Base-by-base conservation (phyloP, 2,329 filamentous ascomycete genomes). In the Cercospora sesami region DNA sequence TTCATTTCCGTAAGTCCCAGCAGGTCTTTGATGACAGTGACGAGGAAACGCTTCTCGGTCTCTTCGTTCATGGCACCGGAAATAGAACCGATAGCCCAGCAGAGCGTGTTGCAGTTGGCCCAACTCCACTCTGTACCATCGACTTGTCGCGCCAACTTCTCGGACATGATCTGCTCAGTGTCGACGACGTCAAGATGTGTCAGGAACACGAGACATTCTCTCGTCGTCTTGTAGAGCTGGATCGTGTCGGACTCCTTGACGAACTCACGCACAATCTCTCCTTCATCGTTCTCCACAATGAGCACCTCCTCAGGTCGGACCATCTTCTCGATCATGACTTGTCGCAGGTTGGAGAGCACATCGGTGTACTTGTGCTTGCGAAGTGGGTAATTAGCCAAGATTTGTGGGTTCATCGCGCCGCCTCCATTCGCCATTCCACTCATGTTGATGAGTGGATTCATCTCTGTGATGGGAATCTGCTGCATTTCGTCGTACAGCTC, bases 241-340 rank as follows among this genome's bases (percentile, higher is more conserved):
- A 99, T 97, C 0, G 95, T 99, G 80, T 99, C 95, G 75, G 94
- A 97, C 82, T 99, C 95, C 84, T 99, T 99, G 79, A 99, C 95
- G 73, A 99, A 99, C 78, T 99, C 95, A 74, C 95, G 92, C 31
- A 99, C 95, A 75, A 99, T 99, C 79, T 99, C 95, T 71, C 96
- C 95, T 81, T 99, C 95, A 71, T 99, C 95, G 79, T 99, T 99
- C 81, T 99, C 95, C n/a, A 99, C 95, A 76, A 99, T 96, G 74
- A 99, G 81, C 8, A 99, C 96, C 82, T 99, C 96, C 81, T 99
- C 95, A 0, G 95, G 95, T 53, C 94, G 89, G 33, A 99, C 95
- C 95, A 99, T 99, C 85, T 97, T 97, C 83, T 99, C 95, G 70
- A 99, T 98, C 95, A 99, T 99, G 72, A 99, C 95, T 26, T 94